Base-by-base conservation (phyloP, 225 moss, liverwort and hornwort genomes). In the Bryoerythrophyllum caledonicum region DNA sequence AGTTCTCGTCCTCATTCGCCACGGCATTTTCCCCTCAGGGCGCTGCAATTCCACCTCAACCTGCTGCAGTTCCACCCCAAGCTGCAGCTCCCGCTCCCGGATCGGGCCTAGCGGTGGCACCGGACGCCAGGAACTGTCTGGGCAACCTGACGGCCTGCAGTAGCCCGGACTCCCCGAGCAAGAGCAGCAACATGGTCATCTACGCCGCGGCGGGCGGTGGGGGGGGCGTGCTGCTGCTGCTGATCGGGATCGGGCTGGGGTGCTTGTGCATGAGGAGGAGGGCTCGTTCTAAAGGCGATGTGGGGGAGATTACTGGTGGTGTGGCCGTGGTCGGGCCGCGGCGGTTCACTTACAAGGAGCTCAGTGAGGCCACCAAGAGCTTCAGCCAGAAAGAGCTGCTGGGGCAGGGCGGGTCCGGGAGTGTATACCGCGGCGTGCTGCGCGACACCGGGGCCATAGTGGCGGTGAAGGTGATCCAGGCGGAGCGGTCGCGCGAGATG, bases 321-420 rank as follows among this genome's bases (percentile, higher is more conserved):
- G 86, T 83, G 9, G 87, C 81, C 10, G 70, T 82, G 1, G 81
- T 84, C 3, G 84, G 84, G 6, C 84, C 87, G 26, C 76, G 81
- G 43, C 24, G 65, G 58, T 87, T 84, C 65, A 74, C 84, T 4
- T 90, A 87, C 65, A 86, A 81, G 49, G 83, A 86, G 73, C 83
- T 92, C 24, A 81, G 84, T 73, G 69, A 54, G 44, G 90, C 90
- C 3, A 94, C 94, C 0, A 82, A 87, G 70, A 75, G 71, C 11
- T 94, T 94, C 80, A 78, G 62, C 49, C 79, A 87, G 57, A 35
- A 72, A 4, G 78, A 78, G 48, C 84, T 88, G 32, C 32, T 94
- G 10, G 91, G 94, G 0, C 79, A 89, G 57, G 95, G 95, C 12
- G 95, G 95, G 8, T 96, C 93, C 14, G 90, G 93, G 28, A 84